These are phyloP conservation scores for Pleurotus tuber-regium DNA, from an alignment of 768 basidiomycete genomes.

Conservation along the genomic window DNA sequence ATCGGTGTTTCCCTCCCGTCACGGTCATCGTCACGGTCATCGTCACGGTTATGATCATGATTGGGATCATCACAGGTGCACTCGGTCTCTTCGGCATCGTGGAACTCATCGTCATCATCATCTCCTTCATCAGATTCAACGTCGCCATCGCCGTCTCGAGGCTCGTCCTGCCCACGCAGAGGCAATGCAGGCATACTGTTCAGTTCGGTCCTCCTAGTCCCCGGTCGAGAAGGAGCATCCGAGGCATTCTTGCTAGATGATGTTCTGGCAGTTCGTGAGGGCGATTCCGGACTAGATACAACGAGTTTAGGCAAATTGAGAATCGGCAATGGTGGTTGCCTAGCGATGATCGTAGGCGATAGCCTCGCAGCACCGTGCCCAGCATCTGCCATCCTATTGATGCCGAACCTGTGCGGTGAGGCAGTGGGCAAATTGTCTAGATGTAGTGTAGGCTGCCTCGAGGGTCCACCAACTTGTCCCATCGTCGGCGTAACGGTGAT, in stretches of 20 bases:
- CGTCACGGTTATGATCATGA: conserved; percentile 21
- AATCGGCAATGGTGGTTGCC: conserved; percentile 43
- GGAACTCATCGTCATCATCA: conserved; percentile 29
- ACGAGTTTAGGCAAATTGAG: conserved; percentile 50
- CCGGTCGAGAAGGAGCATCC: neutral
- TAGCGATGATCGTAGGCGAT: conserved; percentile 42
- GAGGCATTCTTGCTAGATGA: neutral
- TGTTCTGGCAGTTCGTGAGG: neutral
- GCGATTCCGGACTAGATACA: conserved; percentile 17
- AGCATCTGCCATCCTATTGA: conserved; percentile 18
- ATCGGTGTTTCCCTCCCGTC: conserved; percentile 1
- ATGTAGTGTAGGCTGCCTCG: neutral
- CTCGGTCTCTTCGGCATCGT: conserved; percentile 18
- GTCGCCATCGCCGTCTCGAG: conserved; percentile 31
- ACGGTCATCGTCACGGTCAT: conserved; percentile 18
- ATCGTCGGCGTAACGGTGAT: too few species aligned
- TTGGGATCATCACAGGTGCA: conserved; percentile 16
- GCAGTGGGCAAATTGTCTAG: conserved; percentile 3
- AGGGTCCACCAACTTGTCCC: neutral
- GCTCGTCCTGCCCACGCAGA: conserved; percentile 29
- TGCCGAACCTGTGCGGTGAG: conserved; percentile 14
- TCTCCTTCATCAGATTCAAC: conserved; percentile 33
- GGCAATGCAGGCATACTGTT: conserved; percentile 56
- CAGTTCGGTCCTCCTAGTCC: conserved; percentile 30
- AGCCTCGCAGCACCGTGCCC: conserved; percentile 36